Evolutionary conservation across 495 filamentous ascomycete genomes (phyloP).

Genomic region (Talaromyces liani): DNA sequence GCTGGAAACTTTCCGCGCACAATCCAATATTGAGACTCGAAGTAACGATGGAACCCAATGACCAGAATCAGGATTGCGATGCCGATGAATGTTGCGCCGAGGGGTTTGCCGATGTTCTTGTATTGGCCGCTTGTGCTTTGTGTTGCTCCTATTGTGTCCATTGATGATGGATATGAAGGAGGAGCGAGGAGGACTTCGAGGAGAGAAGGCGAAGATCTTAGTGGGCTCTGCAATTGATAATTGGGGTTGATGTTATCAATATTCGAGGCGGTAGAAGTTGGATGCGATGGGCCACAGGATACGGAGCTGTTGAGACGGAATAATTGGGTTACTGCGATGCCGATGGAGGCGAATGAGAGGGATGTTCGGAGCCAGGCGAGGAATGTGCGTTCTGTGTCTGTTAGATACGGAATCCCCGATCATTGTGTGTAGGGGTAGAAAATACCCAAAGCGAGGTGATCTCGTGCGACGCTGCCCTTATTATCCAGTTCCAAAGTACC

Average conservation of each 20-base stretch:
- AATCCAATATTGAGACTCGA: constrained; percentile 72
- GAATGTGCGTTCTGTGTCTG: constrained; percentile 76
- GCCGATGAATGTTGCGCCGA: constrained; percentile 86
- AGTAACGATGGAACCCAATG: constrained; percentile 69
- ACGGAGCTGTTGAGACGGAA: constrained; percentile 82
- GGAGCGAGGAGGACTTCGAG: constrained; percentile 11
- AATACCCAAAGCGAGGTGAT: constrained; percentile 89
- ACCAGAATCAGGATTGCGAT: constrained; percentile 82
- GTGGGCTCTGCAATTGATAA: not conserved
- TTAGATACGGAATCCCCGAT: not conserved
- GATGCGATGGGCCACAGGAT: constrained; percentile 9
- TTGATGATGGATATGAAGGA: not conserved
- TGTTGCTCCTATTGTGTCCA: constrained; percentile 6
- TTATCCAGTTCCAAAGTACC: constrained; percentile 89
- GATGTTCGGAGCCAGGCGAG: constrained; percentile 95
- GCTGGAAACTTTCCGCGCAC: constrained; percentile 91
- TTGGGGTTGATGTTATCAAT: not conserved
- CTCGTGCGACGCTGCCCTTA: constrained; percentile 89
- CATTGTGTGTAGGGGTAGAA: constrained; percentile 1
- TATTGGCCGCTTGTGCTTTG: constrained; percentile 33
- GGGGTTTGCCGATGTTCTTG: constrained; percentile 77
- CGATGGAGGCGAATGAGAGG: constrained; percentile 91
- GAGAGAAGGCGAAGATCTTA: constrained; percentile 2
- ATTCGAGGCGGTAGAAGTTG: not conserved
- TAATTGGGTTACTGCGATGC: constrained; percentile 91